phyloP scores from a whole-genome alignment of 2,329 filamentous ascomycete species.

The Alternaria dauci region DNA sequence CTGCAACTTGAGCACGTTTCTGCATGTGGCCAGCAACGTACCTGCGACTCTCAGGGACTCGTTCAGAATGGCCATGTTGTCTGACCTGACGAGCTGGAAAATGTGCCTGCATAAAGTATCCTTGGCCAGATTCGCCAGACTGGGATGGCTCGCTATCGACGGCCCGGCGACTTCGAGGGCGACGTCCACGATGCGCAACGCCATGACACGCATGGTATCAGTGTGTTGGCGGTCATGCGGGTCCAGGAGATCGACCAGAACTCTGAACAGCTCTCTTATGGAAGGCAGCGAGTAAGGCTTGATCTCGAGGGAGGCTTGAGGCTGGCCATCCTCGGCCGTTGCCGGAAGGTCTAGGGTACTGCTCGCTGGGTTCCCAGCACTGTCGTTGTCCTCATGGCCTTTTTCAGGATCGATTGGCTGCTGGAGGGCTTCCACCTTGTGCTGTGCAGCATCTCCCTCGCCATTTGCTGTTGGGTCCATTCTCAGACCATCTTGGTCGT shows the following conservation, averaged over 20 bases:
- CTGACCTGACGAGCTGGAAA: constrained; percentile 94
- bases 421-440: constrained; percentile 48
- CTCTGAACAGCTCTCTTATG: constrained; percentile 91
- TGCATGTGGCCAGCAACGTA: constrained; percentile 88
- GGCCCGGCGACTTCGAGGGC: constrained; percentile 95
- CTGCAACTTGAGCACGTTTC: constrained; percentile 89
- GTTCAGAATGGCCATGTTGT: constrained; percentile 94
- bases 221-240: constrained; percentile 92
- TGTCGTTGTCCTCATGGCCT: constrained; percentile 48
- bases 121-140: constrained; percentile 84
- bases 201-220: constrained; percentile 97
- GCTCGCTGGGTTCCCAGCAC: constrained; percentile 50
- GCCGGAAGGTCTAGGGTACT: constrained; percentile 56
- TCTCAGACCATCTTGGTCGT: constrained; percentile 73
- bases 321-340: constrained; percentile 52
- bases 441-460: constrained; percentile 57
- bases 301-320: constrained; percentile 64
- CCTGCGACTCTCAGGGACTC: constrained; percentile 92
- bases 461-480: constrained; percentile 82
- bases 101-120: constrained; percentile 93
- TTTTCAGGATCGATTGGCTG: constrained; percentile 45
- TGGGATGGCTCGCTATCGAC: constrained; percentile 91
- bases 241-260: constrained; percentile 91
- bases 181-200: constrained; percentile 94
- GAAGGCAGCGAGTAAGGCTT: constrained; percentile 93